Conservation (phyloP, 2,329 filamentous ascomycete species). For the Davidsoniella virescens region DNA sequence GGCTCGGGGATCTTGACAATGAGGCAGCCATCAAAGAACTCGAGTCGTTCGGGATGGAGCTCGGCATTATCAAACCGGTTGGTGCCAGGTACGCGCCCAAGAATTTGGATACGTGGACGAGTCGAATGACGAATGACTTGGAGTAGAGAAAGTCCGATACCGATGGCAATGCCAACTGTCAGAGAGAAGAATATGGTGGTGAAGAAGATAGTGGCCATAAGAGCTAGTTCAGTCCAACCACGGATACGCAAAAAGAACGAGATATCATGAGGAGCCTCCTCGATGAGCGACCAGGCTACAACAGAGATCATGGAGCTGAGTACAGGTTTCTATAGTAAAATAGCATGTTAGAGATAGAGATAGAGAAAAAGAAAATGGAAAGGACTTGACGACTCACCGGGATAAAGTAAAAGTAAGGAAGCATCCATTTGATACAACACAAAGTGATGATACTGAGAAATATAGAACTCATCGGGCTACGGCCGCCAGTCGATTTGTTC, state of each 20-base stretch:
- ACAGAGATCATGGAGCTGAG: constrained; percentile 89
- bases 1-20: constrained; percentile 98
- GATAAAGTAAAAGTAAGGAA: constrained; percentile 88
- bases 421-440: constrained; percentile 60
- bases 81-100: constrained; percentile 75
- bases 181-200: constrained; percentile 92
- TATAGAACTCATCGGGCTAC: constrained; percentile 85
- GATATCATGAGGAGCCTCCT: constrained; percentile 88
- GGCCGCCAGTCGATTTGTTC: constrained; percentile 79
- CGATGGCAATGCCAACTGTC: constrained; percentile 81
- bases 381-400: constrained; percentile 44
- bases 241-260: constrained; percentile 74
- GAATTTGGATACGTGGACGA: constrained; percentile 84
- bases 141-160: constrained; percentile 77
- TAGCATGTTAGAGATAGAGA: not conserved
- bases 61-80: constrained; percentile 76
- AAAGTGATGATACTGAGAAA: constrained; percentile 72
- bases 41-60: constrained; percentile 52
- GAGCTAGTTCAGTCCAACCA: constrained; percentile 68
- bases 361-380: not conserved
- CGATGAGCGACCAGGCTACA: constrained; percentile 83
- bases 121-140: constrained; percentile 84
- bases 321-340: constrained; percentile 58
- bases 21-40: constrained; percentile 80
- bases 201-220: constrained; percentile 83